Percentiles rank a stretch among this genome's conserved stretches.
These are phyloP conservation scores for Emmonsia crescens DNA, from an alignment of 2,329 filamentous ascomycete genomes.

Conservation along the genomic window DNA sequence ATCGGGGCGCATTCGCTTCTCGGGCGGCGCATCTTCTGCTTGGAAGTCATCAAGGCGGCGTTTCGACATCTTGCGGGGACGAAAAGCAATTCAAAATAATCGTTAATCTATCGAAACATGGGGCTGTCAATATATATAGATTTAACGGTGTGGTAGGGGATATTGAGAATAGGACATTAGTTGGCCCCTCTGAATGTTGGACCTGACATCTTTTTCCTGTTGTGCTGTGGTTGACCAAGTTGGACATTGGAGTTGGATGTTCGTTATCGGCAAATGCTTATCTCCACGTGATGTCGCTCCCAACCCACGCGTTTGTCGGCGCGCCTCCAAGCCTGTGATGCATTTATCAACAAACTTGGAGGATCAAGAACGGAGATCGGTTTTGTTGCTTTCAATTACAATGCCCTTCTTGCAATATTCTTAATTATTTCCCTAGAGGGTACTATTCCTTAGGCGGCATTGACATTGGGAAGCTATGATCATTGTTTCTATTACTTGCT, in stretches of 20 bases:
- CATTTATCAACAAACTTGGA: background rate
- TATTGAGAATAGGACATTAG: background rate
- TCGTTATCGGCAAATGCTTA: background rate
- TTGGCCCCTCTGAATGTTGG: background rate
- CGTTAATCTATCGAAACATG: background rate
- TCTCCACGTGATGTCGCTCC: background rate
- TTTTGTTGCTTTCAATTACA: background rate
- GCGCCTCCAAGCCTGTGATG: background rate
- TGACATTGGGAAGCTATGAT: background rate
- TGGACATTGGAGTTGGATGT: background rate
- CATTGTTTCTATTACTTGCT: background rate
- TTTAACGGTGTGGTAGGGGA: background rate
- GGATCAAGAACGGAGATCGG: background rate
- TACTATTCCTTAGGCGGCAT: background rate
- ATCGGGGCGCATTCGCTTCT: conserved; percentile 8
- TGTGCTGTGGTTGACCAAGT: no score
- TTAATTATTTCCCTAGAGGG: background rate
- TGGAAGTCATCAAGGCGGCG: conserved; percentile 5
- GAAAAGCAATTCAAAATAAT: background rate
- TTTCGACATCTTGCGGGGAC: conserved; percentile 10
- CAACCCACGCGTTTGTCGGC: background rate
- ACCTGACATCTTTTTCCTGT: no score
- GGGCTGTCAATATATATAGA: background rate
- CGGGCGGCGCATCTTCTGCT: conserved; percentile 5
- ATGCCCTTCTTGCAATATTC: background rate